Percentiles rank a stretch among this genome's conserved stretches.
Evolutionary conservation across 495 filamentous ascomycete genomes (phyloP).

Genomic region (Clohesyomyces aquaticus): DNA sequence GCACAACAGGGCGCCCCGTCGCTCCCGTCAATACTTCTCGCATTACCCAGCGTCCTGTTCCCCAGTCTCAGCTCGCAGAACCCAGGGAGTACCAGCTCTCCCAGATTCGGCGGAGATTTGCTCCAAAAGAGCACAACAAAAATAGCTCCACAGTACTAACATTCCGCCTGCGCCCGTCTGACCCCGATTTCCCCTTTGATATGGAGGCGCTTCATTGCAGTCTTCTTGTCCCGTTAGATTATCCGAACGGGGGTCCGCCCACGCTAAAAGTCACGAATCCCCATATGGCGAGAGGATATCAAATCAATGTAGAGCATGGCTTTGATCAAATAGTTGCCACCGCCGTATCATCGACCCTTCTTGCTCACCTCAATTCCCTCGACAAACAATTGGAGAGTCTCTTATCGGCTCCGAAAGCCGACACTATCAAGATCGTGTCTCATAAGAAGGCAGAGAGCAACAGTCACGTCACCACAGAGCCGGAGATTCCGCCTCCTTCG

Average conservation of each 20-base stretch:
- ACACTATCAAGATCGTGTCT: conserved; percentile 75
- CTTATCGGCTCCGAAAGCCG: conserved; percentile 70
- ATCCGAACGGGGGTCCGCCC: conserved; percentile 47
- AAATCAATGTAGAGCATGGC: conserved; percentile 78
- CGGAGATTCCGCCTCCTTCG: background rate
- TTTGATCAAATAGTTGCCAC: conserved; percentile 70
- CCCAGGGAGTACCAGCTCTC: conserved; percentile 76
- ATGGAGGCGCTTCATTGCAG: conserved; percentile 71
- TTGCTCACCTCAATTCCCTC: conserved; percentile 70
- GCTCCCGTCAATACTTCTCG: conserved; percentile 49
- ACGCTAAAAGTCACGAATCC: conserved; percentile 69
- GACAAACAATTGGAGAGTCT: conserved; percentile 76
- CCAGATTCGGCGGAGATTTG: conserved; percentile 74
- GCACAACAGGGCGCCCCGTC: conserved; percentile 16
- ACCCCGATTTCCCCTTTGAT: conserved; percentile 85
- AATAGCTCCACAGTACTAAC: conserved; percentile 59
- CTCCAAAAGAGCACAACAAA: conserved; percentile 60
- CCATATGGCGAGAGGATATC: conserved; percentile 78
- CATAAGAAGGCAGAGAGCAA: conserved; percentile 55
- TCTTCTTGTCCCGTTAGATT: conserved; percentile 60
- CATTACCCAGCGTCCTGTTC: conserved; percentile 66
- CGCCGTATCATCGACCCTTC: conserved; percentile 61
- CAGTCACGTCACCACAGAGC: background rate
- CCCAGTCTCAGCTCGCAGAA: conserved; percentile 66
- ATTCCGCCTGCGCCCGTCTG: conserved; percentile 75